These are phyloP conservation scores for Oehlia diaphana DNA, from an alignment of 192 early-diverging fungal species.

Conservation along the genomic window DNA sequence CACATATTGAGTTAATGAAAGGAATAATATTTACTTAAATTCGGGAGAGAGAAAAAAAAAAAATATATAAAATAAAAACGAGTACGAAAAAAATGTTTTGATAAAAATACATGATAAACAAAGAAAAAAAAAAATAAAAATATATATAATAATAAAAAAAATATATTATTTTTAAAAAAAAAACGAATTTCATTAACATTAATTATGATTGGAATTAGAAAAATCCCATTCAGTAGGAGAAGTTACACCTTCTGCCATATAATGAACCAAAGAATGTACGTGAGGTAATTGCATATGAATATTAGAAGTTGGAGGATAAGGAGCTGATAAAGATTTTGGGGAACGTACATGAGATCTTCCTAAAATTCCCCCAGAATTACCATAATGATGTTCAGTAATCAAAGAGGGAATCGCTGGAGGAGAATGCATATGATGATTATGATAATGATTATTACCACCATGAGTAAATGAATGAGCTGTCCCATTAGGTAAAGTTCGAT, in stretches of 20 bases:
- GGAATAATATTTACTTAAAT: too few relatives aligned
- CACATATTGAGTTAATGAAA: too few relatives aligned
- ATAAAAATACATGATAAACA: too few relatives aligned
- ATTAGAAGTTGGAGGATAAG: background rate
- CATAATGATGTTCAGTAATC: background rate
- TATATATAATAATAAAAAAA: too few relatives aligned
- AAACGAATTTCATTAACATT: background rate
- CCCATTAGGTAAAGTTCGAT: background rate
- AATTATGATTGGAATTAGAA: background rate
- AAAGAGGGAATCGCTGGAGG: background rate
- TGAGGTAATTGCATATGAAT: slow-evolving; percentile 16
- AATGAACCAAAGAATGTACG: background rate
- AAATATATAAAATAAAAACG: too few relatives aligned
- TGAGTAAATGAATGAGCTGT: background rate
- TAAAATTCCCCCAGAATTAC: background rate
- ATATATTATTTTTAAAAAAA: too few relatives aligned
- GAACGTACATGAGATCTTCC: background rate
- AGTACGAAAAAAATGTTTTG: too few relatives aligned
- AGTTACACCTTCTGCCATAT: background rate
- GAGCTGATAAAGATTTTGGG: background rate
- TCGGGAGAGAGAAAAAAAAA: too few relatives aligned
- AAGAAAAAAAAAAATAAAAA: too few relatives aligned
- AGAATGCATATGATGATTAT: slow-evolving; percentile 18
- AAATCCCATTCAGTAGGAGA: background rate
- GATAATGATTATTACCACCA: background rate